A percentile compares a stretch with the other conserved stretches of the same genome.
phyloP scores from a whole-genome alignment of 768 basidiomycete species.

The Dentipellis sp. region DNA sequence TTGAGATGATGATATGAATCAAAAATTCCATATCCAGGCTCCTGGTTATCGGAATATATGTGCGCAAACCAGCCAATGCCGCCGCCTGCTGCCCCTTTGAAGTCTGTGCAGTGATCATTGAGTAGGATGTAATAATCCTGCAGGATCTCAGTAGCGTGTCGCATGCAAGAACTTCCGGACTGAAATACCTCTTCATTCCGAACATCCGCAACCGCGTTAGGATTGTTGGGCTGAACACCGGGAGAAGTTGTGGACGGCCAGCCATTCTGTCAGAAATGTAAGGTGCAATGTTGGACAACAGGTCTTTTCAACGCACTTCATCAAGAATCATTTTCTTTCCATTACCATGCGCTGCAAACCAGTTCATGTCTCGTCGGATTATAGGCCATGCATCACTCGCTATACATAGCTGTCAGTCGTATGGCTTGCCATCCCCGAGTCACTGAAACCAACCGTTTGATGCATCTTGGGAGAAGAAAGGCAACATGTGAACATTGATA shows the following conservation, averaged over 20 bases:
- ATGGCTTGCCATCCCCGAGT: background rate
- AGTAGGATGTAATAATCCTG: constrained; percentile 58
- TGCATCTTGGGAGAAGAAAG: constrained; percentile 52
- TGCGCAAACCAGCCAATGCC: constrained; percentile 81
- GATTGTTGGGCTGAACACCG: constrained; percentile 59
- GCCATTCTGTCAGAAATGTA: constrained; percentile 48
- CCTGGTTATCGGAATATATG: constrained; percentile 59
- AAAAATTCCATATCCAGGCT: constrained; percentile 67
- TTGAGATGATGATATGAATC: constrained; percentile 38
- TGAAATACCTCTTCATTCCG: constrained; percentile 42
- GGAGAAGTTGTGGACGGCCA: constrained; percentile 63
- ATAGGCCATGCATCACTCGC: constrained; percentile 59
- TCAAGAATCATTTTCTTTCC: constrained; percentile 72
- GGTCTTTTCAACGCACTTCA: constrained; percentile 34
- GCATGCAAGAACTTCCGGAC: constrained; percentile 25
- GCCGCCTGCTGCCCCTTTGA: constrained; percentile 50
- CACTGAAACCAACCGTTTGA: constrained; percentile 36
- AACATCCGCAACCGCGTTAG: constrained; percentile 48
- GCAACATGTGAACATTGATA: constrained; percentile 63
- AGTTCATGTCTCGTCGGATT: constrained; percentile 48
- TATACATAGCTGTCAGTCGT: constrained; percentile 11
- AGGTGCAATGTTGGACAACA: background rate
- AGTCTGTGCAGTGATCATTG: constrained; percentile 50
- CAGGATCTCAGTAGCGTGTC: constrained; percentile 18
- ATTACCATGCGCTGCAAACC: constrained; percentile 53